Evolutionary conservation across 495 filamentous ascomycete genomes (phyloP).

Genomic region (Cercophora sp.): DNA sequence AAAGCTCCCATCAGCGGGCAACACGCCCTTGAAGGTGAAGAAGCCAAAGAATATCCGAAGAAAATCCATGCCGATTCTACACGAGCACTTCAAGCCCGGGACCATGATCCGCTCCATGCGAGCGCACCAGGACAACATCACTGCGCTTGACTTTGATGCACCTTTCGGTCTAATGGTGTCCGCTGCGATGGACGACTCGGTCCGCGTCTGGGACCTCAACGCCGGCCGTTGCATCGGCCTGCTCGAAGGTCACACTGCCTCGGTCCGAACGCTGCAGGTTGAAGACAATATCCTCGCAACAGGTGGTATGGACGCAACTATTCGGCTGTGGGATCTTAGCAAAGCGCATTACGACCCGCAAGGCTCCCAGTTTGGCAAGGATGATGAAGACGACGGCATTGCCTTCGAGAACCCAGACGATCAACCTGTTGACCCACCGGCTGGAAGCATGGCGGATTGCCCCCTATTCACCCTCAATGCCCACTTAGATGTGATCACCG

Average conservation of each 20-base stretch:
- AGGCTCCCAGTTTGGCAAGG: conserved; percentile 62
- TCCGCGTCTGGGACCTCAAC: conserved; percentile 96
- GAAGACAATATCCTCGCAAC: conserved; percentile 95
- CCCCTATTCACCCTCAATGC: conserved; percentile 80
- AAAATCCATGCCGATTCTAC: conserved; percentile 89
- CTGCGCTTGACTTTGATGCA: conserved; percentile 89
- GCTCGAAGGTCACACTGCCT: conserved; percentile 91
- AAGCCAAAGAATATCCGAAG: conserved; percentile 62
- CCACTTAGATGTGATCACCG: conserved; percentile 92
- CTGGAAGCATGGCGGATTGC: conserved; percentile 79
- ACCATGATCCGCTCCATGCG: conserved; percentile 82
- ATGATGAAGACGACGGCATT: conserved; percentile 59
- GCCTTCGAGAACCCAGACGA: conserved; percentile 58
- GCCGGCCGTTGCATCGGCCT: conserved; percentile 84
- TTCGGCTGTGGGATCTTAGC: conserved; percentile 88
- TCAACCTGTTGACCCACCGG: conserved; percentile 56
- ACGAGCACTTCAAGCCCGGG: conserved; percentile 92
- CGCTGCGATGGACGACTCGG: conserved; percentile 91
- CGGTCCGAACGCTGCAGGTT: conserved; percentile 87
- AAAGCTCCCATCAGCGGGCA: conserved; percentile 67
- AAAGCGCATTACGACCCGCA: conserved; percentile 55
- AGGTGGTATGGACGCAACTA: conserved; percentile 92
- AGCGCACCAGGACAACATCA: conserved; percentile 85
- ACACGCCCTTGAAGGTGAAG: conserved; percentile 50
- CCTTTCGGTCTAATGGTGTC: conserved; percentile 95